Base-by-base conservation (phyloP, 305 asterid genomes). In the Fraxinus latifolia region DNA sequence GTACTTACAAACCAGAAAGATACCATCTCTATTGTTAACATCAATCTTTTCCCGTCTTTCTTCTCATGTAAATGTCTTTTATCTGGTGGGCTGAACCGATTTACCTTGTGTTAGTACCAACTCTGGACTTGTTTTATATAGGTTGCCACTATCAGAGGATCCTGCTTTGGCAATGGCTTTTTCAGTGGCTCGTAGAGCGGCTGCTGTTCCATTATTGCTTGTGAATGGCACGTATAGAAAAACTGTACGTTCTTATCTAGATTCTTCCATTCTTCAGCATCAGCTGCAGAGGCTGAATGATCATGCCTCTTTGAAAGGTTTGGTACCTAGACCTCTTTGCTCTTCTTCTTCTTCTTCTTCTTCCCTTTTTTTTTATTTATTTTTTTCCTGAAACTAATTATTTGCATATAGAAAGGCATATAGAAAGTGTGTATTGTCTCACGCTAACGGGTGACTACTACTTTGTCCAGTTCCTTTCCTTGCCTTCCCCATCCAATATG, bases 131-230 rank as follows among this genome's bases (percentile, higher is more conserved):
- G 53, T 84, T 85, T 83, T 25, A 71, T 81, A 72, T 89, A 96
- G 99, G 95, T 82, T 96, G 82, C 87, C 97, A 4, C 90, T 96
- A 80, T 94, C 99, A 25, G 99, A 96, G 82, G 98, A 96, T 83
- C 94, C 97, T 88, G 93, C 98, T 80, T 86, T 96, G 91, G 98
- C 99, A 74, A 96, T 96, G 98, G 98, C 98, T 3, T 96, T 96
- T 85, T 93, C 99, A 74, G 98, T 91, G 81, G 94, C 99, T 82
- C 89, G 97, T 88, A 90, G 97, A 89, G 98, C 99, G 62, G 97
- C 99, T 85, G 94, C 98, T 80, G 97, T 96, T 29, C 99, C 99
- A 21, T 83, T 88, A 72, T 89, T 96, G 81, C 98, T 96, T 77
- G 99, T 96, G 84, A 96, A 96, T 86, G 99, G 99, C 82, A 96